Evolutionary conservation across 805 yeast species (phyloP).

Genomic region (Lipomyces starkeyi): DNA sequence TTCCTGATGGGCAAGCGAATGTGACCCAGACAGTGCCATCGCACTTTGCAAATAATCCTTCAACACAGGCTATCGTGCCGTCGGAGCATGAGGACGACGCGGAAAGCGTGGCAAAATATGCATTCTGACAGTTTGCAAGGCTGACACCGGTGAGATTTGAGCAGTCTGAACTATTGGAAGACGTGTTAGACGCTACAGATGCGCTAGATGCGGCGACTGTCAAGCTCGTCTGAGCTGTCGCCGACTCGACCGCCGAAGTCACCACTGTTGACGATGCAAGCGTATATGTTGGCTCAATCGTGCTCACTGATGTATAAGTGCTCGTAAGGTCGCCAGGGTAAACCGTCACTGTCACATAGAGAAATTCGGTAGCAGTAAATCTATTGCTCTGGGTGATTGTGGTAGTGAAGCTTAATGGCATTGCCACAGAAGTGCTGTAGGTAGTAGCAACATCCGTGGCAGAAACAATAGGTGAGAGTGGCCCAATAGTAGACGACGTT

Average conservation of each 20-base stretch:
- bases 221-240: not conserved
- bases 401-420: not conserved
- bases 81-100: constrained; percentile 41
- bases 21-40: constrained; percentile 63
- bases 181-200: constrained; percentile 5
- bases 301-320: not conserved
- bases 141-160: constrained; percentile 26
- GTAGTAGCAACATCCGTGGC: not conserved
- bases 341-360: constrained; percentile 1
- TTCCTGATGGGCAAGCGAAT: constrained; percentile 64
- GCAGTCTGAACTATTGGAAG: constrained; percentile 13
- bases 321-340: not conserved
- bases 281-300: not conserved
- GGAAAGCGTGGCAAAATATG: constrained; percentile 17
- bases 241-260: not conserved
- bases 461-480: not conserved
- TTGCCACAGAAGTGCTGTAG: not conserved
- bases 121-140: constrained; percentile 30
- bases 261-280: not conserved
- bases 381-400: not conserved
- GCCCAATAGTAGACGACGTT: not conserved
- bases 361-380: not conserved
- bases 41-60: constrained; percentile 63
- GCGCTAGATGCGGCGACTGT: not conserved
- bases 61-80: constrained; percentile 60